phyloP scores from a whole-genome alignment of 441 rosid species.

The Melastoma candidum region DNA sequence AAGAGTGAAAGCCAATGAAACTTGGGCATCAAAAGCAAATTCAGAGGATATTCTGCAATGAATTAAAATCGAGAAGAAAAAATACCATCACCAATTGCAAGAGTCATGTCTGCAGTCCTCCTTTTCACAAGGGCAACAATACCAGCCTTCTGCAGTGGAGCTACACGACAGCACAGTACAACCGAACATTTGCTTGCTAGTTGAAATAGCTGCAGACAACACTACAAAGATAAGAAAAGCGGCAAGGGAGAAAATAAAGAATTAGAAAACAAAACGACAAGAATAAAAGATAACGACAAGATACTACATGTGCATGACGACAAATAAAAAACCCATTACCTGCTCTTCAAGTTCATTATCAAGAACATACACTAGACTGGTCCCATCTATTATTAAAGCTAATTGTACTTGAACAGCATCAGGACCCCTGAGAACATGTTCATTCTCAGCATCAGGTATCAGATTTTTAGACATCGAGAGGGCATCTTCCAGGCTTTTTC shows the following conservation, averaged over 20 bases:
- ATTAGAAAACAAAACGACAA: not conserved
- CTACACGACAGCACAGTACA: conserved; percentile 95
- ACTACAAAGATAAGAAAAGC: conserved; percentile 20
- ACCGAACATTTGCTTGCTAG: conserved; percentile 72
- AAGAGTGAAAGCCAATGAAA: conserved; percentile 13
- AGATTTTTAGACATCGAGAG: conserved; percentile 43
- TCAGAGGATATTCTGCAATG: not conserved
- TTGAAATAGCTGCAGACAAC: conserved; percentile 61
- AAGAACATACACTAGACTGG: conserved; percentile 94
- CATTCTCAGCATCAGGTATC: conserved; percentile 21
- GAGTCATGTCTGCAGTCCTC: conserved; percentile 88
- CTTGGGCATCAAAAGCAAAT: conserved; percentile 8
- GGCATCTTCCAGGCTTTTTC: conserved; percentile 68
- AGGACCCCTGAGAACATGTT: conserved; percentile 27
- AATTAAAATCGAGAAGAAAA: not conserved
- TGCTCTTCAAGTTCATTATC: conserved; percentile 85
- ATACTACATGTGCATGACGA: too few species aligned
- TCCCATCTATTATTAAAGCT: conserved; percentile 92
- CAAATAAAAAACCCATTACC: conserved; percentile 27
- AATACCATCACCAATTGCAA: conserved; percentile 95
- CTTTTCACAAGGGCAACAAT: conserved; percentile 89
- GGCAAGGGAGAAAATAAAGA: conserved; percentile 5
- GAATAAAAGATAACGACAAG: not conserved
- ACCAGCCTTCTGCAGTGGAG: conserved; percentile 99
- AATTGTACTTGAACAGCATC: conserved; percentile 22